Evolutionary conservation across 768 basidiomycete genomes (phyloP).

Genomic region (Russula dissimulans): DNA sequence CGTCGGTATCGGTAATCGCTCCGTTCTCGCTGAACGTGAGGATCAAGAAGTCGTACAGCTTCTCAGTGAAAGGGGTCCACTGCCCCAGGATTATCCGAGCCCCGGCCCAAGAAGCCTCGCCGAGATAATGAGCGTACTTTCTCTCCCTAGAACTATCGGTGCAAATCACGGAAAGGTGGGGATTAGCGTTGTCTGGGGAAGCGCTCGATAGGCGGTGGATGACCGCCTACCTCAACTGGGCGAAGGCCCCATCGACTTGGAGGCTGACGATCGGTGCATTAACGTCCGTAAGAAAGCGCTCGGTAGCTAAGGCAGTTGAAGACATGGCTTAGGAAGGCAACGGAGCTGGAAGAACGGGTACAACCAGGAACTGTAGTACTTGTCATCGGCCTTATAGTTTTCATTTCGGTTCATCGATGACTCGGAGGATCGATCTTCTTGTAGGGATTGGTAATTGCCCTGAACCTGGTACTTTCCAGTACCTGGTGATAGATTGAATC

Average conservation of each 20-base stretch:
- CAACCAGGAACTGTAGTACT: too few relatives aligned
- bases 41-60: conserved; percentile 64
- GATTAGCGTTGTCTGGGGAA: not conserved
- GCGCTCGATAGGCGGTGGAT: not conserved
- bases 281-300: conserved; percentile 70
- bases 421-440: too few relatives aligned
- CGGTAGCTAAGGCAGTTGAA: conserved; percentile 33
- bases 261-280: conserved; percentile 67
- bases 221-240: conserved; percentile 46
- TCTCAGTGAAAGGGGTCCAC: conserved; percentile 64
- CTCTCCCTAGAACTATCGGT: conserved; percentile 58
- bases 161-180: not conserved
- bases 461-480: too few relatives aligned
- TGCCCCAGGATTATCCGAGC: conserved; percentile 77
- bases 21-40: conserved; percentile 55
- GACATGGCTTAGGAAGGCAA: conserved; percentile 5
- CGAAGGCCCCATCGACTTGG: conserved; percentile 58
- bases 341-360: not conserved
- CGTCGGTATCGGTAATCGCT: conserved; percentile 45
- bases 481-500: too few relatives aligned
- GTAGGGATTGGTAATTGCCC: too few relatives aligned
- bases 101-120: conserved; percentile 74
- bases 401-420: not conserved
- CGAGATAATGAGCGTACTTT: conserved; percentile 67
- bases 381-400: too few relatives aligned